Evolutionary conservation across 179 eudicot species (phyloP), one percentile per base, ranked within the genome.

Genomic region (Dionaea muscipula): DNA sequence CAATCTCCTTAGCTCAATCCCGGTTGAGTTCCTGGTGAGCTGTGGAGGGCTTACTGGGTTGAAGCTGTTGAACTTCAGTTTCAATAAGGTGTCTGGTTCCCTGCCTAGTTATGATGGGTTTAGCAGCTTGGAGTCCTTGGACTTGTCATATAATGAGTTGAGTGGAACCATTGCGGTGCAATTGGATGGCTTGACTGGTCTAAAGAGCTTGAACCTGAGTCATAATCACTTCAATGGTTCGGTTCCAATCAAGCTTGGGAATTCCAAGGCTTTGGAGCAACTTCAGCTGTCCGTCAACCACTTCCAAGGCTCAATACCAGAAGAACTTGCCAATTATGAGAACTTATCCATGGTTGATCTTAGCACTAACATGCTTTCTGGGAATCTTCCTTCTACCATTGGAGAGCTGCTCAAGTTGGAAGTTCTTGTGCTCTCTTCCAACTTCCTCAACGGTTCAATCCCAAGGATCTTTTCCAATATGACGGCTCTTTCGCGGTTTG

Each of bases 31-130:
- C 61, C 40, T 79, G 14, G 37, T 59, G 28, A 55, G 12, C 39
- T 89, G 97, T 66, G 75, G 78, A 38, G 24, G 23, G 21, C 46
- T 80, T 56, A 37, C 27, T 57, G 79, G 75, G 47, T 73, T 85
- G 40, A 81, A 63, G 55, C 26, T 18, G 37, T 72, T 89, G 72
- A 81, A 89, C 53, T 73, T 85, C 11, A 89, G 93, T 65, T 54
- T 37, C 41, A 85, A 85, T 68, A 59, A 11, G 9, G 36, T 85
- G 51, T 31, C 47, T 21, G 79, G 87, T n/a, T 0, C 41, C 31
- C 59, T 89, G 41, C 93, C 93, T 16, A 53, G 59, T 35, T 89
- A 85, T 49, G n/a, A 20, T 47, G 82, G 82, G 36, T 87, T 84
- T 67, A 5, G 40, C 45, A 40, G 18, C 38, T 75, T 89, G 62